phyloP scores from a whole-genome alignment of 2,329 filamentous ascomycete species.

The Thielaviopsis punctulata region DNA sequence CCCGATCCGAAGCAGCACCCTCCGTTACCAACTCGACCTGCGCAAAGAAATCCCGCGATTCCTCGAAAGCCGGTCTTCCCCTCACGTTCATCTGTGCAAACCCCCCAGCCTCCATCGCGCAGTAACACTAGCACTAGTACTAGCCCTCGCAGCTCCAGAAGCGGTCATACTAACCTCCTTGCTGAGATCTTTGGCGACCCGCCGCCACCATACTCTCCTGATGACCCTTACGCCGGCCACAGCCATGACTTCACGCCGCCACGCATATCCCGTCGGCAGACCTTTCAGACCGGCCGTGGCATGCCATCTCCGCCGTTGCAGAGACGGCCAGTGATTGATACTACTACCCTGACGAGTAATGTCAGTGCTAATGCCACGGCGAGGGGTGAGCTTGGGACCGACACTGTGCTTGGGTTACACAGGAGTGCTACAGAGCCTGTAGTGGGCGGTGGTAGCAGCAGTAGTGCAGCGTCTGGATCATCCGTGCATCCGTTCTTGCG shows the following conservation, averaged over 20 bases:
- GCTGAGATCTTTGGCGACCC: background rate
- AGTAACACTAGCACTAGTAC: background rate
- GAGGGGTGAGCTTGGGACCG: too few species aligned
- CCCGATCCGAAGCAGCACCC: background rate
- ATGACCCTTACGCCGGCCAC: background rate
- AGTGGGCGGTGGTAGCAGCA: background rate
- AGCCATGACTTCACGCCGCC: background rate
- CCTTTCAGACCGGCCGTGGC: conserved; percentile 2
- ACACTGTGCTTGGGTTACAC: conserved; percentile 1
- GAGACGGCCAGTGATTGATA: conserved; percentile 7
- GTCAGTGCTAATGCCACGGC: too few species aligned
- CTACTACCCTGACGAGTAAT: background rate
- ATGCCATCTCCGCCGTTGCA: conserved; percentile 3
- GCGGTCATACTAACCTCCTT: background rate
- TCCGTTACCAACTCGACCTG: background rate
- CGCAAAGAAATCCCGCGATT: background rate
- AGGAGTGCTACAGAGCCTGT: conserved; percentile 9
- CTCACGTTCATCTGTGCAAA: background rate
- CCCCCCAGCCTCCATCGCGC: too few species aligned
- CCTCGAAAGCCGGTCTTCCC: background rate
- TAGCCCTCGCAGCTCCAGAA: background rate
- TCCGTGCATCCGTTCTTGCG: conserved; percentile 9
- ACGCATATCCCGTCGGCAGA: conserved; percentile 1
- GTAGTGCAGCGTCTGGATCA: background rate
- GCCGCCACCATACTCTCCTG: background rate